Conservation (phyloP, 352 stramenopile species). For the Globisporangium sylvaticum region DNA sequence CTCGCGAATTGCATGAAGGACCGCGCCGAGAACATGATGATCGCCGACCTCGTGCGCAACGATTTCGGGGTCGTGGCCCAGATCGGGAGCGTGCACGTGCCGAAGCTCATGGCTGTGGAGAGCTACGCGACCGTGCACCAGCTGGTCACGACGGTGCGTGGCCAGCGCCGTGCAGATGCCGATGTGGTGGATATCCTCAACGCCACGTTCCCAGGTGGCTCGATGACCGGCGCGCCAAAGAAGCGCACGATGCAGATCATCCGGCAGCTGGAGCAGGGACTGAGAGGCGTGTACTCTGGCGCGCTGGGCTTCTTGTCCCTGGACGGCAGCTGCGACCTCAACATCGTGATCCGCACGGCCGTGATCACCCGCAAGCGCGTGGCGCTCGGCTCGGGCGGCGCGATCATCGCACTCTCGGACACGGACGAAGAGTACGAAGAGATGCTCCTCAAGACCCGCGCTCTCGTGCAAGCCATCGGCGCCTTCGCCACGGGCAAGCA, state of each 20-base stretch:
- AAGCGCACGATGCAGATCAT: conserved; percentile 96
- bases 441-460: conserved; percentile 89
- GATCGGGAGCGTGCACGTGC: conserved; percentile 90
- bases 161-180: conserved; percentile 39
- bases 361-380: conserved; percentile 80
- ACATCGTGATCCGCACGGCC: conserved; percentile 97
- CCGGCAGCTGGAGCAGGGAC: conserved; percentile 83
- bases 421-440: conserved; percentile 92
- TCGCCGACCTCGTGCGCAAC: conserved; percentile 95
- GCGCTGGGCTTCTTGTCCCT: conserved; percentile 93
- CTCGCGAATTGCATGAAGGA: conserved; percentile 90
- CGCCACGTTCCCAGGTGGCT: conserved; percentile 95
- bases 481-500: conserved; percentile 48
- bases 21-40: conserved; percentile 97
- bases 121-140: conserved; percentile 97
- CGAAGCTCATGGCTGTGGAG: conserved; percentile 93
- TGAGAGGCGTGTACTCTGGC: conserved; percentile 95
- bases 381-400: conserved; percentile 92
- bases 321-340: conserved; percentile 95
- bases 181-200: conserved; percentile 89
- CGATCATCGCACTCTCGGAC: conserved; percentile 94
- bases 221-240: conserved; percentile 98
- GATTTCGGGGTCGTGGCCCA: conserved; percentile 93
- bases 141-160: conserved; percentile 94
- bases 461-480: conserved; percentile 58